A percentile compares a stretch with the other conserved stretches of the same genome.
phyloP scores from a whole-genome alignment of 148 eudicot species.

The Diospyros kaki region DNA sequence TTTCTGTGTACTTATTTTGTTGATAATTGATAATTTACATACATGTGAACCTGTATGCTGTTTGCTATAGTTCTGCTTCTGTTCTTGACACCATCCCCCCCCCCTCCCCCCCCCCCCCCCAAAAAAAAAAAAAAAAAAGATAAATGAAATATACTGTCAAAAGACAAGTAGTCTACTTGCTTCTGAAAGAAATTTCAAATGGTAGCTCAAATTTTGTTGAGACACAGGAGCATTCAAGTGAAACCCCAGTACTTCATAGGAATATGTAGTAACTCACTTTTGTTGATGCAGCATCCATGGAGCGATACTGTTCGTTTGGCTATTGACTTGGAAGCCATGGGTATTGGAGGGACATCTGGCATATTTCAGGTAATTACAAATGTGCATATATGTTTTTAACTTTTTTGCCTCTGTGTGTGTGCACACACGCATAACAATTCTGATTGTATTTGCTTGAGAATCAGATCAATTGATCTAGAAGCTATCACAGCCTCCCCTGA shows the following conservation, averaged over 20 bases:
- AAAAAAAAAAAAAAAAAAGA: too few species aligned
- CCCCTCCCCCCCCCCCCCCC: not conserved
- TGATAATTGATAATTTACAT: not conserved
- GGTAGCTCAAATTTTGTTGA: not conserved
- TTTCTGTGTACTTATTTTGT: not conserved
- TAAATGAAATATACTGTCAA: not conserved
- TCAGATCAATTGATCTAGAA: too few species aligned
- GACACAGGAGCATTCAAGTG: not conserved
- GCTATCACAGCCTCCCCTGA: too few species aligned
- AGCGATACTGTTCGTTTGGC: conserved; percentile 77
- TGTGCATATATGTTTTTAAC: not conserved
- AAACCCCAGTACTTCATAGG: not conserved
- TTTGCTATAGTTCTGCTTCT: not conserved
- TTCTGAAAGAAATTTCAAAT: not conserved
- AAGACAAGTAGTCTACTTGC: not conserved
- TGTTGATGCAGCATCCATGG: conserved; percentile 83
- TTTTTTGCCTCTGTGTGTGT: too few species aligned
- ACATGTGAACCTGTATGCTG: not conserved
- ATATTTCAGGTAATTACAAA: conserved; percentile 68
- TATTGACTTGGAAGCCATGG: conserved; percentile 96
- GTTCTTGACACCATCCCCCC: not conserved
- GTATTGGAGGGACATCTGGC: conserved; percentile 78
- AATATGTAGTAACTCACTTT: conserved; percentile 1
- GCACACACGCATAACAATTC: too few species aligned
- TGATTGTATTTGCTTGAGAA: too few species aligned